These are phyloP conservation scores for Lentinula edodes DNA, from an alignment of 768 basidiomycete species.

Conservation along the genomic window DNA sequence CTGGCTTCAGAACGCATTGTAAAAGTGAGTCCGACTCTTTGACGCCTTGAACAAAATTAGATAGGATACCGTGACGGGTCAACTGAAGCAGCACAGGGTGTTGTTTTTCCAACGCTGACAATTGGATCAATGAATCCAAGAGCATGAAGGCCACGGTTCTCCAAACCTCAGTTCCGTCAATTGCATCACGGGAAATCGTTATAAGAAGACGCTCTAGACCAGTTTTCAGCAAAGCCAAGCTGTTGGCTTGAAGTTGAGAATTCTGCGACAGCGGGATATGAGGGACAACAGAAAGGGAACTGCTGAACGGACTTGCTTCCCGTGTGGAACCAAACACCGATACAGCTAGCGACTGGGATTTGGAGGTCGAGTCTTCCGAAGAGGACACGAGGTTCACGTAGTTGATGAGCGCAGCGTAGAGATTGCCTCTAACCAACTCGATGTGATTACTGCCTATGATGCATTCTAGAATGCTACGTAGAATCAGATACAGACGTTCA, in stretches of 20 bases:
- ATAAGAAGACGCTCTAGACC: constrained; percentile 68
- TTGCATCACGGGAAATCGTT: constrained; percentile 81
- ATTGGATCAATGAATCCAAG: constrained; percentile 72
- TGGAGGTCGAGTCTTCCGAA: constrained; percentile 16
- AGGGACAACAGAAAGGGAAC: constrained; percentile 31
- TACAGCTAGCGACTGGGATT: constrained; percentile 24
- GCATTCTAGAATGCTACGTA: constrained; percentile 70
- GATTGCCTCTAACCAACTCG: constrained; percentile 86
- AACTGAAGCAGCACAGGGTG: constrained; percentile 54
- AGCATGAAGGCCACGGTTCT: constrained; percentile 92
- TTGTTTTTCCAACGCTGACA: constrained; percentile 68
- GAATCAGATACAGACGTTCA: constrained; percentile 70
- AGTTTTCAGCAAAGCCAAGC: constrained; percentile 60
- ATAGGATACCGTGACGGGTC: constrained; percentile 68
- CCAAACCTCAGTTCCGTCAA: constrained; percentile 96
- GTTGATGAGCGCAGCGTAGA: constrained; percentile 90
- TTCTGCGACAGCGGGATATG: constrained; percentile 12
- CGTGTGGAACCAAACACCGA: constrained; percentile 28
- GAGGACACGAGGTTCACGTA: constrained; percentile 73
- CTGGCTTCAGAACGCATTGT: constrained; percentile 75
- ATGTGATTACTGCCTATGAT: constrained; percentile 71
- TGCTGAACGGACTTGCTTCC: constrained; percentile 33
- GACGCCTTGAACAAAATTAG: constrained; percentile 76
- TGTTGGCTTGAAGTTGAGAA: constrained; percentile 50
- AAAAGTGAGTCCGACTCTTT: constrained; percentile 78